Base-by-base conservation (phyloP, 2,329 filamentous ascomycete genomes). In the Rutstroemia sp. region DNA sequence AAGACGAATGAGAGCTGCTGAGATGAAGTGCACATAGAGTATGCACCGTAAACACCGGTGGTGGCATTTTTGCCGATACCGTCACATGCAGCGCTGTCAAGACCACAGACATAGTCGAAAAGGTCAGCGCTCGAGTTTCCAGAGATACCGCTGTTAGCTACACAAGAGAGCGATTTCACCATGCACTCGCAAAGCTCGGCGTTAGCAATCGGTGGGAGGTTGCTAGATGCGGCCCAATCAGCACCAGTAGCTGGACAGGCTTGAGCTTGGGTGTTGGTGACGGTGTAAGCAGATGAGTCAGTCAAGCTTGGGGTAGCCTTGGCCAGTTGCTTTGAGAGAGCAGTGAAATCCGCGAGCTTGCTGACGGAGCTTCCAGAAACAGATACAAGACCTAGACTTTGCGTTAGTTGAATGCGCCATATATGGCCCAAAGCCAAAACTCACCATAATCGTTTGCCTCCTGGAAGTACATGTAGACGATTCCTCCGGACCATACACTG, bases 391-490 rank as follows among this genome's bases (percentile, higher is more conserved):
- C 87, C 80, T 79, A 50, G 71, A 67, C 25, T 72, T 59, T 66
- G 30, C 63, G 68, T 66, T 61, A 66, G 61, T 51, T 42, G 39
- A 9, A 46, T 30, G 44, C 17, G 21, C n/a, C 4, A 30, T n/a
- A 47, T 38, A 4, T 23, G 27, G 7, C 30, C 2, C 2, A 48
- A 21, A 21, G 49, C 36, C 17, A 48, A 36, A 49, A 67, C 77
- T 64, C 73, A 80, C 88, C 94, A 69, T 89, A 99, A 71, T 96
- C 77, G 77, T 97, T 97, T 58, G 71, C 76, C 73, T 96, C 92
- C 77, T 96, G 81, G 77, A 91, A 92, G 78, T 94, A 99, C 90
- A 96, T 95, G 82, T 97, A 99, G 71, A 97, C 91, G 64, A 99
- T 96, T 74, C 92, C 94, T 66, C 94, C 94, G 56, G 89, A 95